Evolutionary conservation across 2,329 filamentous ascomycete species (phyloP).

Genomic region (Metarhizium robertsii): DNA sequence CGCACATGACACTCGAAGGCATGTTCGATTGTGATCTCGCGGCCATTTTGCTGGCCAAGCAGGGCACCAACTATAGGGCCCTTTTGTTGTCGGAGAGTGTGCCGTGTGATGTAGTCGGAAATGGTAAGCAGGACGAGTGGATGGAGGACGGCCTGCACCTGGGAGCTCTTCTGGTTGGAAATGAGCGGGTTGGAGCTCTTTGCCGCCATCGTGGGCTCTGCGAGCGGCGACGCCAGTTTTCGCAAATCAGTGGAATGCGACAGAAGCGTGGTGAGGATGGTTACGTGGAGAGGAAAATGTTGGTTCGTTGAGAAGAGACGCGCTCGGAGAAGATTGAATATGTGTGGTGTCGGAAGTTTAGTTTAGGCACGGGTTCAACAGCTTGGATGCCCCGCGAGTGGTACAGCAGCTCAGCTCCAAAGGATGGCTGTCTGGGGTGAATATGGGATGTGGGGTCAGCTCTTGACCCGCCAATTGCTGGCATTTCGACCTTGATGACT

Average conservation of each 20-base stretch:
- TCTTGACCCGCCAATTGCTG: too few relatives aligned
- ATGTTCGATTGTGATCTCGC: constrained; percentile 84
- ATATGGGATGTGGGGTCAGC: too few relatives aligned
- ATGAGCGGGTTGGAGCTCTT: constrained; percentile 45
- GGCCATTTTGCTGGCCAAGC: constrained; percentile 85
- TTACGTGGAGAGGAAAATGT: too few relatives aligned
- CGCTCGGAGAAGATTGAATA: too few relatives aligned
- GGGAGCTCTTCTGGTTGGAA: constrained; percentile 57
- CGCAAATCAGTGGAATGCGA: neutral
- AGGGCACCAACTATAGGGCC: constrained; percentile 79
- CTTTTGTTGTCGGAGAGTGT: constrained; percentile 65
- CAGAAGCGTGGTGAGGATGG: neutral
- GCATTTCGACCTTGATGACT: too few relatives aligned
- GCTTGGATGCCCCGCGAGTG: too few relatives aligned
- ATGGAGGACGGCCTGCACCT: constrained; percentile 78
- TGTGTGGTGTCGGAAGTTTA: too few relatives aligned
- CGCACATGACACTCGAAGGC: constrained; percentile 72
- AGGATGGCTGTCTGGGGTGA: too few relatives aligned
- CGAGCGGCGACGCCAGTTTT: neutral
- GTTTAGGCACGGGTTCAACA: too few relatives aligned
- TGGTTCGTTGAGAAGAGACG: neutral
- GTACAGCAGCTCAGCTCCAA: too few relatives aligned
- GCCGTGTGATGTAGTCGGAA: constrained; percentile 91
- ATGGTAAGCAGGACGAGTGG: constrained; percentile 93
- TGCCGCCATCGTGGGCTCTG: constrained; percentile 35